A percentile compares a stretch with the other conserved stretches of the same genome.
These are phyloP conservation scores for Dimocarpus longan DNA, from an alignment of 345 rosid species.

Conservation along the genomic window DNA sequence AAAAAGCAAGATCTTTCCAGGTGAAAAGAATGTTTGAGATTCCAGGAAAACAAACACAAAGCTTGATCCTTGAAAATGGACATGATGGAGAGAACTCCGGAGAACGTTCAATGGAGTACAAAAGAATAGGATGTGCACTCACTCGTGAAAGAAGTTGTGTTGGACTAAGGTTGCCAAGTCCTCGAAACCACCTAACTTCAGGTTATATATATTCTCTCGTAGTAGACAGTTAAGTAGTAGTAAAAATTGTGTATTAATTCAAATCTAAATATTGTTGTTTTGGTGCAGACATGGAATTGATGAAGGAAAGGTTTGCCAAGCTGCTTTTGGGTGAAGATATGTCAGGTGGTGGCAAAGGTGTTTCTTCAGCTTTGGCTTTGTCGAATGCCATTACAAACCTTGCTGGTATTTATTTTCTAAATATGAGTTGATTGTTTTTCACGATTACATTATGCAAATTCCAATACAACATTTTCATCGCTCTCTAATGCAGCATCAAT, in stretches of 20 bases:
- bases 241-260: not conserved
- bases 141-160: conserved; percentile 19
- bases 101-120: conserved; percentile 31
- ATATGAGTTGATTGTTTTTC: not conserved
- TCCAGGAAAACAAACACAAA: conserved; percentile 36
- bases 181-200: conserved; percentile 39
- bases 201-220: conserved; percentile 23
- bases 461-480: not conserved
- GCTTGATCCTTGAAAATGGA: conserved; percentile 14
- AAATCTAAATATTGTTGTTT: not conserved
- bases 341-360: conserved; percentile 85
- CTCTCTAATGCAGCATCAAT: conserved; percentile 61
- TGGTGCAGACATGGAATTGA: conserved; percentile 51
- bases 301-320: conserved; percentile 73
- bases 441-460: not conserved
- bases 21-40: conserved; percentile 49
- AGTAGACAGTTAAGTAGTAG: too few relatives aligned
- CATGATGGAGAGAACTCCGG: conserved; percentile 7
- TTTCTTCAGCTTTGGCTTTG: conserved; percentile 71
- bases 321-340: conserved; percentile 76
- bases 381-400: conserved; percentile 77
- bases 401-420: conserved; percentile 44
- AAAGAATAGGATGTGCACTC: conserved; percentile 33
- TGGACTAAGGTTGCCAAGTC: conserved; percentile 14
- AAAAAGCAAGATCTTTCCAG: conserved; percentile 50